These are phyloP conservation scores for Nephelium lappaceum DNA, from an alignment of 345 rosid genomes.

Conservation along the genomic window DNA sequence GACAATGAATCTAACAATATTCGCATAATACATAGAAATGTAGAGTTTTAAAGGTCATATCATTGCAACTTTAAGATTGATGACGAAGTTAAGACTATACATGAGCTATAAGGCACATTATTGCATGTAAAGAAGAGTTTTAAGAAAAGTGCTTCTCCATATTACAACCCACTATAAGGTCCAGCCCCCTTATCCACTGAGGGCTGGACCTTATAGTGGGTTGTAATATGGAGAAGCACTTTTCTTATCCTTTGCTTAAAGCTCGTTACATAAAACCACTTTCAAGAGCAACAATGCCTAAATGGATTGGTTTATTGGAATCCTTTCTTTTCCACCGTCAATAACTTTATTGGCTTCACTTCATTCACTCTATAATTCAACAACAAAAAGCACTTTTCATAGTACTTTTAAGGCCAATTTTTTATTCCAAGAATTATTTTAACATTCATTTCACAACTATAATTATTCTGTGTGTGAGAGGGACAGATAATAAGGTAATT, in stretches of 20 bases:
- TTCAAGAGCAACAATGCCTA: background rate
- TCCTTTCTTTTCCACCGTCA: constrained; percentile 19
- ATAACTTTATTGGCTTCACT: constrained; percentile 22
- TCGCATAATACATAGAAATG: background rate
- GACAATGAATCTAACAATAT: too few species aligned
- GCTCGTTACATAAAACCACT: background rate
- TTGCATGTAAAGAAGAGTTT: background rate
- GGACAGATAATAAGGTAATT: background rate
- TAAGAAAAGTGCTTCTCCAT: too few species aligned
- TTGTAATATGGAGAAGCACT: background rate
- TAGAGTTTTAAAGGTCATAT: background rate
- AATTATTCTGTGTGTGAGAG: too few species aligned
- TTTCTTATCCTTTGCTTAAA: background rate
- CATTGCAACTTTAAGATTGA: background rate
- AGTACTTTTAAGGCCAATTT: background rate
- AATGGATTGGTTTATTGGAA: constrained; percentile 21
- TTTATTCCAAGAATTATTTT: constrained; percentile 6
- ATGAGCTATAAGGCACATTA: background rate
- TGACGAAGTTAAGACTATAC: background rate
- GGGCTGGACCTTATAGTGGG: background rate
- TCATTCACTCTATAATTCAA: background rate
- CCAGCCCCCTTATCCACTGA: too few species aligned
- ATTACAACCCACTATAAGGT: too few species aligned
- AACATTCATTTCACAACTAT: too few species aligned
- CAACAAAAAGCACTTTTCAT: background rate